These are phyloP conservation scores for Arabidopsis arenosa DNA, from an alignment of 345 rosid genomes.

Conservation along the genomic window DNA sequence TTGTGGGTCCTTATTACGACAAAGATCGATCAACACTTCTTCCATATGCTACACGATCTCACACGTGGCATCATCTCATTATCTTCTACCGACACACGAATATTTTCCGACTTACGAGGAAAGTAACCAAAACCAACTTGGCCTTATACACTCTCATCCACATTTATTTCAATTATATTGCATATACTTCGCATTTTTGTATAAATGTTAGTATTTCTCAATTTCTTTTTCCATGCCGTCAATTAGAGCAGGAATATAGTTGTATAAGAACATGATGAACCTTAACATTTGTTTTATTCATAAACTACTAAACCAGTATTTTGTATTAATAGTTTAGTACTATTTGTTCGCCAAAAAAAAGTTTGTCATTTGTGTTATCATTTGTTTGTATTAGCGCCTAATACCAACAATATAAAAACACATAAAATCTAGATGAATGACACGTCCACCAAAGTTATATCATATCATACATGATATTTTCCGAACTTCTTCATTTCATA, in stretches of 20 bases:
- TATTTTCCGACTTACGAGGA: slow-evolving; percentile 62
- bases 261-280: background rate
- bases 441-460: background rate
- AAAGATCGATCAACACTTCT: slow-evolving; percentile 25
- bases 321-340: background rate
- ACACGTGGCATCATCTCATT: slow-evolving; percentile 34
- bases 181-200: background rate
- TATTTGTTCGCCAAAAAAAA: too few relatives aligned
- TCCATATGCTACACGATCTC: slow-evolving; percentile 28
- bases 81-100: slow-evolving; percentile 50
- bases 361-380: background rate
- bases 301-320: background rate
- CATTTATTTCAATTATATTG: background rate
- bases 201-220: too few relatives aligned
- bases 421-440: background rate
- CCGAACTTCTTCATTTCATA: background rate
- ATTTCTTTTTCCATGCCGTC: background rate
- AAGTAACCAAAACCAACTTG: slow-evolving; percentile 40
- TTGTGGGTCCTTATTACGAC: slow-evolving; percentile 35
- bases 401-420: background rate
- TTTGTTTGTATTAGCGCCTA: slow-evolving; percentile 9
- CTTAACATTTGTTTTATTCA: background rate
- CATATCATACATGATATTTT: too few relatives aligned
- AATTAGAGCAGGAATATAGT: background rate
- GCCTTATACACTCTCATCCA: background rate